Base-by-base conservation (phyloP, 306 rosid genomes). In the Betula pendula region DNA sequence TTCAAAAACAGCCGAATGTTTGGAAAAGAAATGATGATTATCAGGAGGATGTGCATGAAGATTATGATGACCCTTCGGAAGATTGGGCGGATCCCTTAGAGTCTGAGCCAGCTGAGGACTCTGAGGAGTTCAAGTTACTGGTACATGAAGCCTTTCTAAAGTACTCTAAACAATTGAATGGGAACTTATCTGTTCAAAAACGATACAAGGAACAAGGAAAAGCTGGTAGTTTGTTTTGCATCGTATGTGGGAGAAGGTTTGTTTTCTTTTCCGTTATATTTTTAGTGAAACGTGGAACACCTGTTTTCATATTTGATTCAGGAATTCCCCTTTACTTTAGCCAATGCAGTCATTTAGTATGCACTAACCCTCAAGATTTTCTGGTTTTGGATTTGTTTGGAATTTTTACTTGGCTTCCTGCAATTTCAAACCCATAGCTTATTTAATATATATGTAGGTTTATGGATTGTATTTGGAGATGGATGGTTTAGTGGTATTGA, bases 231-330 rank as follows among this genome's bases (percentile, higher is more conserved):
- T 90, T 94, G 88, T 94, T 84, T 89, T 94, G 98, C 93, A 82
- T 92, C 77, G 95, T 87, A 44, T 94, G 98, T 78, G 93, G 98
- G 88, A 84, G 78, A 90, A 94, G 98, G 98, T 94, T 81, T 84
- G 96, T 90, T 85, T 88, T 87, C 88, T 89, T 85, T 79, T 81
- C 83, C 81, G 35, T 85, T 80, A 86, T 80, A 83, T 75, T 76
- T 73, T 84, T 85, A 71, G 49, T 69, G 71, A 79, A 62, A 76
- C 52, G 53, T 83, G 85, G 92, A 84, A 86, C 79, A 65, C 70
- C 74, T 84, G 72, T 81, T 79, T 71, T 77, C 77, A 73, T 80
- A 27, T 77, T 88, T 83, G 85, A 78, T 82, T 84, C 76, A 66
- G 85, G 85, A 80, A 70, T 82, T 73, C 71, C 45, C 40, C 77